Base-by-base conservation (phyloP, 1,139 yeast species). In the Meyerozyma elateridarum region DNA sequence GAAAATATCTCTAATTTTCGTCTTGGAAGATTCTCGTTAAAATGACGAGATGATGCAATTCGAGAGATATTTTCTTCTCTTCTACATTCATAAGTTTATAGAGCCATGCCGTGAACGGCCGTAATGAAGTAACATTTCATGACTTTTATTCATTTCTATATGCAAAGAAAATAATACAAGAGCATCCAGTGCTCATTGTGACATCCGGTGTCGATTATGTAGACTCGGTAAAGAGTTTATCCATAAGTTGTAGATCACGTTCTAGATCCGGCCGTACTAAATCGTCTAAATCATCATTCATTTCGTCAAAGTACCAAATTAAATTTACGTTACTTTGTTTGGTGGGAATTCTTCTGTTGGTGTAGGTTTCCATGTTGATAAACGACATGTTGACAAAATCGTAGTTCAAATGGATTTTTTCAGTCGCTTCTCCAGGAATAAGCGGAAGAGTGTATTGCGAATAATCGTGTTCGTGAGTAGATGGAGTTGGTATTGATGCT, bases 301-400 rank as follows among this genome's bases (percentile, higher is more conserved):
- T 8, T 11, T 28, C 36, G 22, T 35, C 42, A 22, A 37, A 40
- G 25, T 37, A 29, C 26, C n/a, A n/a, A n/a, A 9, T 9, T 19
- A 19, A 19, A 19, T 8, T 9, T 9, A 19, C 21, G 24, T 21
- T 9, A 11, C 27, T 5, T 6, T 24, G 16, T 17, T 14, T n/a
- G 22, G 20, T 17, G 20, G 13, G 16, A 5, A 11, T 11, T 9
- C 5, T 5, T 8, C 5, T n/a, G 12, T 13, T 17, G 27, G 7
- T 6, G 16, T 11, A 6, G 24, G 24, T 21, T 11, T 27, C 22
- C 17, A 13, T 15, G 21, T 14, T 20, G 20, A 45, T 40, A 31
- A 51, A 51, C 12, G 54, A 42, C 32, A 51, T 27, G 36, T 56
- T 53, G 21, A 56, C 44, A 40, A 58, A 54, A 36, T 56, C 59